These are phyloP conservation scores for Ambrosia hybrid DNA, from an alignment of 140 eudicot species.

Conservation along the genomic window DNA sequence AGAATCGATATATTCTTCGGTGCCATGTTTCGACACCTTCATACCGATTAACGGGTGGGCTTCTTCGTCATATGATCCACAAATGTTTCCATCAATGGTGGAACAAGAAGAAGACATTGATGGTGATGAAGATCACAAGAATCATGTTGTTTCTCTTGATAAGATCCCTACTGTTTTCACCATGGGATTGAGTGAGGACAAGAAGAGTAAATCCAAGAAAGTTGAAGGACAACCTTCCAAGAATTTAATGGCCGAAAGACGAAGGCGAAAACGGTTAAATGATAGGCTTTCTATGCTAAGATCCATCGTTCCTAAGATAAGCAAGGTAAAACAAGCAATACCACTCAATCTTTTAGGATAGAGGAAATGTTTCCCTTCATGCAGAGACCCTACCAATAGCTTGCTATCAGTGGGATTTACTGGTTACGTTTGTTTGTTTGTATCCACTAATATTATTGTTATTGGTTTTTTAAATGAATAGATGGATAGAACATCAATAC, in stretches of 20 bases:
- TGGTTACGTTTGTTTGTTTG: constrained; percentile 1
- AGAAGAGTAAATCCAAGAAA: constrained; percentile 49
- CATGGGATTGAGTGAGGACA: constrained; percentile 38
- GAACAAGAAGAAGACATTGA: constrained; percentile 28
- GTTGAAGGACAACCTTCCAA: constrained; percentile 80
- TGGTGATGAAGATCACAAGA: constrained; percentile 25
- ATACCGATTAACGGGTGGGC: constrained; percentile 15
- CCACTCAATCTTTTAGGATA: no score
- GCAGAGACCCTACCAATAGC: no score
- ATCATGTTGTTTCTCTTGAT: constrained; percentile 21
- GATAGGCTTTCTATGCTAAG: constrained; percentile 91
- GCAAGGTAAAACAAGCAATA: constrained; percentile 55
- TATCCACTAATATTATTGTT: not conserved
- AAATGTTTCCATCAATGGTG: constrained; percentile 32
- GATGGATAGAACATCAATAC: constrained; percentile 97
- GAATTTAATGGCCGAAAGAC: constrained; percentile 90
- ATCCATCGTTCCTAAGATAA: constrained; percentile 85
- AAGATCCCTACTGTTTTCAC: constrained; percentile 26
- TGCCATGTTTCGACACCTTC: constrained; percentile 23
- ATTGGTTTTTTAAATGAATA: constrained; percentile 18
- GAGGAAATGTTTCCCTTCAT: no score
- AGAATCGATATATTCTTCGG: constrained; percentile 38
- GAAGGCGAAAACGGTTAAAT: constrained; percentile 75
- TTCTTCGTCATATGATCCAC: constrained; percentile 42
- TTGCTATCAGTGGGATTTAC: no score